Evolutionary conservation across 2,329 filamentous ascomycete genomes (phyloP), one percentile per base, ranked within the genome.

Genomic region (Ophiostoma triangulosporum): DNA sequence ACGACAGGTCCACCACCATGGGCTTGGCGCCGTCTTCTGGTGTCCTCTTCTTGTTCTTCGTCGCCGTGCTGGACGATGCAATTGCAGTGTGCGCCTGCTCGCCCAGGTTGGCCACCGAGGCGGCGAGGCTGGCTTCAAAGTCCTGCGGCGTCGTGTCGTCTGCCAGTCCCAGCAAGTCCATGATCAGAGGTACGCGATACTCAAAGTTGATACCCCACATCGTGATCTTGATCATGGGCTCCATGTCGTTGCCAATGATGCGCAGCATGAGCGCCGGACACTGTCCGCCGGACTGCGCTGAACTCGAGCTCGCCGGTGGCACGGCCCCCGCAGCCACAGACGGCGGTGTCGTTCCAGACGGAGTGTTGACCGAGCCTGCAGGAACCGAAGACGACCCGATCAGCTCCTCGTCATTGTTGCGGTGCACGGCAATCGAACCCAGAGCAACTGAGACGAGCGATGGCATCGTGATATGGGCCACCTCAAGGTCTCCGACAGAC

Each of bases 211-310:
- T 61, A 57, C 95, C 89, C 66, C 86, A 86, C 40, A 97, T 70
- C 64, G 95, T 94, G 55, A 96, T 66, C 65, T 94, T 95, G 59
- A 96, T 73, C 6, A 88, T 82, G 0, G 94, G 91, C 58, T 97
- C 91, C 69, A 94, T 87, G 64, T 97, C 91, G 64, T 97, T 90
- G 0, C 88, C 88, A 59, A 98, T 86, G 70, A 95, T 86, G 50
- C 93, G 80, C 56, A 86, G 80, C 83, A 95, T 95, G 52, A 97
- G 66, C 58, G 90, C 87, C 1, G 78, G 69, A 3, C 52, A 56
- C 8, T 49, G 40, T 0, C 50, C 38, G 14, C 36, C 31, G 2
- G 40, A 6, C 43, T 49, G n/a, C 1, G 22, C n/a, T 4, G 48
- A 29, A 4, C 17, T 11, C 2, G 40, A 6, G 3, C 20, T 4